Conservation (phyloP, 345 rosid species). For the Limnanthes douglasii region DNA sequence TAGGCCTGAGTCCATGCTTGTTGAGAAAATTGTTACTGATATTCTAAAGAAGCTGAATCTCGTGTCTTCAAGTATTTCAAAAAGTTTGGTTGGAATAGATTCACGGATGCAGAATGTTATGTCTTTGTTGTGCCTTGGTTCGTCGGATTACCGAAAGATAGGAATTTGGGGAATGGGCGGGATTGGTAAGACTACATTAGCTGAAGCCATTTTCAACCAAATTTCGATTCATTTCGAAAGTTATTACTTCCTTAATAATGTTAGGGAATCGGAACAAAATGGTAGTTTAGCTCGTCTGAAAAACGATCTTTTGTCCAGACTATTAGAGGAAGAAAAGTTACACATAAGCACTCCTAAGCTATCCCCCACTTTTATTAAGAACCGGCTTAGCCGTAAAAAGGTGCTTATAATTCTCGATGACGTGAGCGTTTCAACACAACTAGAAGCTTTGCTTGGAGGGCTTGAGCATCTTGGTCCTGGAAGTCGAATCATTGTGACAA, state of each 20-base stretch:
- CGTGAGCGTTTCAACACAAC: conserved; percentile 11
- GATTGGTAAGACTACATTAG: conserved; percentile 36
- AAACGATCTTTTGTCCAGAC: conserved; percentile 4
- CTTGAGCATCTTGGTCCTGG: conserved; percentile 11
- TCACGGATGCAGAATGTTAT: conserved; percentile 7
- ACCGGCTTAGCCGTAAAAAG: conserved; percentile 7
- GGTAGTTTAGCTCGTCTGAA: conserved; percentile 5
- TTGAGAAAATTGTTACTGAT: conserved; percentile 12
- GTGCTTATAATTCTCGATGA: conserved; percentile 14
- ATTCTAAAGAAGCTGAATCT: conserved; percentile 1
- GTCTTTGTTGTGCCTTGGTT: conserved; percentile 4
- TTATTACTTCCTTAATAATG: conserved; percentile 18
- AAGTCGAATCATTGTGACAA: conserved; percentile 11
- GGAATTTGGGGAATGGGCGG: conserved; percentile 38
- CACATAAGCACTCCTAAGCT: background rate
- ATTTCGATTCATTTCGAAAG: conserved; percentile 20
- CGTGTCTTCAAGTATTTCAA: background rate
- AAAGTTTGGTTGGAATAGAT: conserved; percentile 12
- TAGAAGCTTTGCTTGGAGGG: conserved; percentile 2
- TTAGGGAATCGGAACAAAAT: conserved; percentile 7
- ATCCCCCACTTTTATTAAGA: conserved; percentile 6
- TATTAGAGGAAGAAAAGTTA: conserved; percentile 7
- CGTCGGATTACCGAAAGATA: conserved; percentile 9
- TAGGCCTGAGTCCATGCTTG: conserved; percentile 15
- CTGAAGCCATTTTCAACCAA: conserved; percentile 16